These are phyloP conservation scores for Apostasia ramifera DNA, from an alignment of 106 monocot species.

Conservation along the genomic window DNA sequence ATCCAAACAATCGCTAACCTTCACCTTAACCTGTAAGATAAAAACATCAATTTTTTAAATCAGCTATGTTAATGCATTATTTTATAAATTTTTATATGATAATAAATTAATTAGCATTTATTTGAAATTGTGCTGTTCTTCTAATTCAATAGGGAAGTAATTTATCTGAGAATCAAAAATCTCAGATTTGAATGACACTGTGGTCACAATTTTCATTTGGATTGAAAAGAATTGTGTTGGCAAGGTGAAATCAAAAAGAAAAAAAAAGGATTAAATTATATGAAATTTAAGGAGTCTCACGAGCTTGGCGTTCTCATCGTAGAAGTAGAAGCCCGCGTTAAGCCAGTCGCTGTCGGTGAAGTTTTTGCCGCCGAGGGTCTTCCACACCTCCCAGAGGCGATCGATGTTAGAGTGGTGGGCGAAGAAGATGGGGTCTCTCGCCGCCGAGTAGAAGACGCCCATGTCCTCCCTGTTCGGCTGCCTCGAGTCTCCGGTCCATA, in stretches of 20 bases:
- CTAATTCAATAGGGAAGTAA: no score
- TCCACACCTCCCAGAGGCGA: constrained; percentile 9
- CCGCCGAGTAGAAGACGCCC: background rate
- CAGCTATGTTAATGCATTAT: no score
- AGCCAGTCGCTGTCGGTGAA: background rate
- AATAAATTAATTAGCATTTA: no score
- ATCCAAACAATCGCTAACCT: constrained; percentile 6
- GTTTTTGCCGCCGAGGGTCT: background rate
- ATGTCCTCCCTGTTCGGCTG: constrained; percentile 7
- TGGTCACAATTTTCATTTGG: no score
- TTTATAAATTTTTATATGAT: no score
- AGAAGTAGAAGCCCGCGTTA: constrained; percentile 22
- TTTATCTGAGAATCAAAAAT: no score
- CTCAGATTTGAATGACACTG: no score
- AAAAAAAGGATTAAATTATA: no score
- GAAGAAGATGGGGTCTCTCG: constrained; percentile 5
- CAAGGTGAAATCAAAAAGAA: no score
- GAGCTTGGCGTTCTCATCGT: constrained; percentile 29
- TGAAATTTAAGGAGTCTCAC: constrained; percentile 3
- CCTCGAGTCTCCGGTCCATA: constrained; percentile 4
- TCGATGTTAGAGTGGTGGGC: constrained; percentile 12
- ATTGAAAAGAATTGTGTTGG: no score
- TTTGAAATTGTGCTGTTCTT: no score
- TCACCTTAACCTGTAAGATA: constrained; percentile 10
- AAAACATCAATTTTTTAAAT: no score